Conservation (phyloP, 192 early-diverging fungal species). For the Chytriomyces sp. region DNA sequence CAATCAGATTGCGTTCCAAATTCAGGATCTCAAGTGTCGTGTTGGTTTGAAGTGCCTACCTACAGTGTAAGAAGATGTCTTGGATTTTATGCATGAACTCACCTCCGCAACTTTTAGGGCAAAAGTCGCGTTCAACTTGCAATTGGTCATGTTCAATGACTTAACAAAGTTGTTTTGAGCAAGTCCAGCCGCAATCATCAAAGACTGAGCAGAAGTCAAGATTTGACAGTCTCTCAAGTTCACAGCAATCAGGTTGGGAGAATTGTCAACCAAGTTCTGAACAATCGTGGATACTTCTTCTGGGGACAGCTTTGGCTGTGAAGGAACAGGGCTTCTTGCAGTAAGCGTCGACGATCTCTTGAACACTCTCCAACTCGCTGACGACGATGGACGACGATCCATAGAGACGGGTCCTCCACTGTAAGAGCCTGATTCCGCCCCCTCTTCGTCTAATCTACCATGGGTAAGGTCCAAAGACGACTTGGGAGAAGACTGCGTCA, state of each 20-base stretch:
- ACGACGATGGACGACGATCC: not conserved
- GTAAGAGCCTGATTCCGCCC: not conserved
- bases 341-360: not conserved
- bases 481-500: not conserved
- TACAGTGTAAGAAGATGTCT: too few species aligned
- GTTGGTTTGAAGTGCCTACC: conserved; percentile 27
- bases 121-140: conserved; percentile 27
- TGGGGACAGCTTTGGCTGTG: not conserved
- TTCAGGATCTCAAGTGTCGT: conserved; percentile 23
- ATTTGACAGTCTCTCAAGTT: conserved; percentile 35
- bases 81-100: too few species aligned
- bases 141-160: conserved; percentile 29
- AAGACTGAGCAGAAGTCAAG: conserved; percentile 25
- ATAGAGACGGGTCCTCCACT: not conserved
- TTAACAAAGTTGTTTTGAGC: conserved; percentile 33
- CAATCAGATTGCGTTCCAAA: conserved; percentile 32
- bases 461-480: not conserved
- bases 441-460: not conserved
- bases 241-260: conserved; percentile 1
- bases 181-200: conserved; percentile 22
- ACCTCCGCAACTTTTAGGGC: conserved; percentile 26
- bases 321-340: not conserved
- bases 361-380: conserved; percentile 20
- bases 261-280: conserved; percentile 14
- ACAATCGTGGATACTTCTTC: conserved; percentile 1